phyloP scores from a whole-genome alignment of 805 yeast species.

The Lipomyces orientalis region DNA sequence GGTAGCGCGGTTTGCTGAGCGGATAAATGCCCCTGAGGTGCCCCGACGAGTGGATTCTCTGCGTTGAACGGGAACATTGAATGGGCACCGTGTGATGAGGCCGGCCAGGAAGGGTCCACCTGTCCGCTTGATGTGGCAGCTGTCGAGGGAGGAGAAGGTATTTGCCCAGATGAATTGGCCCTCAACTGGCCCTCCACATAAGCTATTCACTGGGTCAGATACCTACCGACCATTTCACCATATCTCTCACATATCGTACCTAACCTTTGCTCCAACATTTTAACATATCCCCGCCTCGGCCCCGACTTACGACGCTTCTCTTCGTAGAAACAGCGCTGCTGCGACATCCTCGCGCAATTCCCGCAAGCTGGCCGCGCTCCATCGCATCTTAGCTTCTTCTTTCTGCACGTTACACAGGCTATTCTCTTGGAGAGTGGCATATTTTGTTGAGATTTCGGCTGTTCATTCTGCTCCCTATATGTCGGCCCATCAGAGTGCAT shows the following conservation, averaged over 20 bases:
- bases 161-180: not conserved
- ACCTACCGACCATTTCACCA: too few relatives aligned
- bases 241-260: constrained; percentile 16
- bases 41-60: constrained; percentile 1
- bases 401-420: constrained; percentile 46
- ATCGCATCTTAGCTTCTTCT: constrained; percentile 46
- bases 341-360: constrained; percentile 41
- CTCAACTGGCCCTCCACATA: constrained; percentile 27
- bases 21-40: not conserved
- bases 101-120: not conserved
- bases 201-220: constrained; percentile 4
- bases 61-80: too few relatives aligned
- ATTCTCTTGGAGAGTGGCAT: constrained; percentile 23
- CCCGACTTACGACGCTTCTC: constrained; percentile 43
- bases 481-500: too few relatives aligned
- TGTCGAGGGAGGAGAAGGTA: not conserved
- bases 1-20: not conserved
- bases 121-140: not conserved
- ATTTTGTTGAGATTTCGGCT: too few relatives aligned
- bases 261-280: constrained; percentile 42
- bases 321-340: constrained; percentile 44
- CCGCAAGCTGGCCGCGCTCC: constrained; percentile 45
- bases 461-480: too few relatives aligned
- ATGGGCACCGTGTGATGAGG: too few relatives aligned
- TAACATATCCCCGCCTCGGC: constrained; percentile 47